These are phyloP conservation scores for Fonsecaea pedrosoi DNA, from an alignment of 2,329 filamentous ascomycete genomes.

Conservation along the genomic window DNA sequence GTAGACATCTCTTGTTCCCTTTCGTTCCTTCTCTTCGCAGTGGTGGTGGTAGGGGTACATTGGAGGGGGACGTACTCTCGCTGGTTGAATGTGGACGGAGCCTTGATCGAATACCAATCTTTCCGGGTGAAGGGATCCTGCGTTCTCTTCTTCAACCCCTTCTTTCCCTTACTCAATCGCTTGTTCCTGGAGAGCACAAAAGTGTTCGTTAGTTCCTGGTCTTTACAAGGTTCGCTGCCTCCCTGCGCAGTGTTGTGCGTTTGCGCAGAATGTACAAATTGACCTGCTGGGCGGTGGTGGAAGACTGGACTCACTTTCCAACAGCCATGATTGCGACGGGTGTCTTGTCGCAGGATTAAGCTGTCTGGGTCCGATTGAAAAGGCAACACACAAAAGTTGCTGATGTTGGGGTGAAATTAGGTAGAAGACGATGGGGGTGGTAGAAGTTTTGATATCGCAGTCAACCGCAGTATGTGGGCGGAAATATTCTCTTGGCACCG, in stretches of 20 bases:
- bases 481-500: slow-evolving; percentile 2
- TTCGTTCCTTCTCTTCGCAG: slow-evolving; percentile 6
- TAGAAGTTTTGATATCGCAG: slow-evolving; percentile 8
- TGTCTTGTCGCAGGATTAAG: slow-evolving; percentile 23
- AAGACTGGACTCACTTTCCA: slow-evolving; percentile 68
- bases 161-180: slow-evolving; percentile 12
- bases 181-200: not conserved
- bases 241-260: not conserved
- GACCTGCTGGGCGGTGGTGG: slow-evolving; percentile 17
- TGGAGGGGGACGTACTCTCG: slow-evolving; percentile 77
- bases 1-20: slow-evolving; percentile 34
- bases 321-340: slow-evolving; percentile 71
- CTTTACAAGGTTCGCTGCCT: not conserved
- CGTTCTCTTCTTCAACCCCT: slow-evolving; percentile 83
- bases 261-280: not conserved
- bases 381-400: not conserved
- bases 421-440: not conserved
- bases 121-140: slow-evolving; percentile 97
- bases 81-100: slow-evolving; percentile 92
- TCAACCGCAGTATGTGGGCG: slow-evolving; percentile 2
- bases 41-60: not conserved
- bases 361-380: slow-evolving; percentile 2
- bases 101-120: slow-evolving; percentile 99
- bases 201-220: not conserved
- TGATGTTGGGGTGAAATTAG: slow-evolving; percentile 1